Evolutionary conservation across 108 stramenopile genomes (phyloP).

Genomic region (Heterococcus sp.): DNA sequence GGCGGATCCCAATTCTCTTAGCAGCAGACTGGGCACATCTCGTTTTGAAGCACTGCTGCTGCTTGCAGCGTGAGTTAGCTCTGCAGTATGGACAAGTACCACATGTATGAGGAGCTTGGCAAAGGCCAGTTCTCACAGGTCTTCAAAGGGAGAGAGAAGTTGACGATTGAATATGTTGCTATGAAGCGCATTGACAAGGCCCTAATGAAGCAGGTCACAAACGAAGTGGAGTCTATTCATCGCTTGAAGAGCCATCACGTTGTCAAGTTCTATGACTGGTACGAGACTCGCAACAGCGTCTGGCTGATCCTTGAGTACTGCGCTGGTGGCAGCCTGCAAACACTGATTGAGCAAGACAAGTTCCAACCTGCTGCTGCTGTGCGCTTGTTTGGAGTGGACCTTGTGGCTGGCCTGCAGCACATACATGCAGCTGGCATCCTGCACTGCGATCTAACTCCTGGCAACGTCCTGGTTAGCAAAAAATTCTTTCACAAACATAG

Average conservation of each 20-base stretch:
- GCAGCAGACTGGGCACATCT: too few relatives aligned
- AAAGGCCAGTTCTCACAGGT: conserved; percentile 53
- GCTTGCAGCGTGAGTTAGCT: too few relatives aligned
- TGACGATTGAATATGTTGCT: conserved; percentile 60
- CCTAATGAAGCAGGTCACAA: conserved; percentile 52
- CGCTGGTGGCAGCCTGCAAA: conserved; percentile 55
- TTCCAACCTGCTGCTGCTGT: conserved; percentile 54
- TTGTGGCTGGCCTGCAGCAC: conserved; percentile 60
- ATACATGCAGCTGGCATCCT: conserved; percentile 59
- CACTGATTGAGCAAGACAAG: conserved; percentile 52
- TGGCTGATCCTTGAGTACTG: conserved; percentile 64
- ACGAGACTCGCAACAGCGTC: conserved; percentile 65
- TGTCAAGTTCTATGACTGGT: conserved; percentile 62
- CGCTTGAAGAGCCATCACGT: conserved; percentile 53
- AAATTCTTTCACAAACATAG: too few relatives aligned
- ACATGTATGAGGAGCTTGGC: conserved; percentile 65
- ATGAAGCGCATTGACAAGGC: conserved; percentile 61
- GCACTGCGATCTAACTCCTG: conserved; percentile 60
- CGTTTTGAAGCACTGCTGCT: too few relatives aligned
- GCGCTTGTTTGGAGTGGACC: conserved; percentile 56
- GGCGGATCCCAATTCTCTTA: too few relatives aligned
- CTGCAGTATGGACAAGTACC: conserved; percentile 60
- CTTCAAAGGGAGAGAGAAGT: conserved; percentile 64
- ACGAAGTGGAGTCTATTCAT: conserved; percentile 63
- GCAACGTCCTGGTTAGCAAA: conserved; percentile 60